Evolutionary conservation across 139 green algal genomes (phyloP), one percentile per base, ranked within the genome.

Genomic region (Mesostigma viride): DNA sequence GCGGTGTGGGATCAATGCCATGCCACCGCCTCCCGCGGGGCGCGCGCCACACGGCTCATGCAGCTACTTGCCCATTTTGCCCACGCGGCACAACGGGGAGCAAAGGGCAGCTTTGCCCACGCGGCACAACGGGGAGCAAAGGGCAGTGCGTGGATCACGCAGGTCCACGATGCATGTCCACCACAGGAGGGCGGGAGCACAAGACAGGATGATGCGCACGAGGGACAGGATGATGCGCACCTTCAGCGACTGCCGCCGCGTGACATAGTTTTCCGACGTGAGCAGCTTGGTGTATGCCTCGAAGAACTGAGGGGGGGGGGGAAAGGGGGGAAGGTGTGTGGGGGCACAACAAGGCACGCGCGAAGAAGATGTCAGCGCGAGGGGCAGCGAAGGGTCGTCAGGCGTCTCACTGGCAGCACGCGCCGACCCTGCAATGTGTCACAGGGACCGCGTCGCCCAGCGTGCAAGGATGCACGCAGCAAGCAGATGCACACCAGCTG

Each of bases 231-330:
- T 62, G 53, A 27, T 62, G 20, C 60, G 35, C 34, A 89, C 85
- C 81, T 95, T 95, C 11, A 96, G 78, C 0, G 79, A 87, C 68
- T 96, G 90, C 28, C 90, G 78, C n/a, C 87, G 70, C 3, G 88
- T 94, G 48, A 96, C 87, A 65, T 96, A 96, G 71, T 96, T 96
- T 35, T 79, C 75, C 1, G 79, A 89, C 72, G 82, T 62, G 53
- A 96, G 77, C 59, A 96, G 76, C 63, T 74, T 69, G 2, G 70
- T 69, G 79, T 90, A 95, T 3, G 74, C 57, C 1, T 75, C 30
- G 73, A 96, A 94, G 77, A 96, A 94, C 67, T 87, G 67, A n/a
- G n/a, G n/a, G n/a, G n/a, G n/a, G n/a, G n/a, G n/a, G n/a, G n/a
- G n/a, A n/a, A n/a, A n/a, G n/a, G n/a, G n/a, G n/a, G n/a, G n/a